phyloP scores from a whole-genome alignment of 495 filamentous ascomycete genomes.

The Extremus antarcticus region DNA sequence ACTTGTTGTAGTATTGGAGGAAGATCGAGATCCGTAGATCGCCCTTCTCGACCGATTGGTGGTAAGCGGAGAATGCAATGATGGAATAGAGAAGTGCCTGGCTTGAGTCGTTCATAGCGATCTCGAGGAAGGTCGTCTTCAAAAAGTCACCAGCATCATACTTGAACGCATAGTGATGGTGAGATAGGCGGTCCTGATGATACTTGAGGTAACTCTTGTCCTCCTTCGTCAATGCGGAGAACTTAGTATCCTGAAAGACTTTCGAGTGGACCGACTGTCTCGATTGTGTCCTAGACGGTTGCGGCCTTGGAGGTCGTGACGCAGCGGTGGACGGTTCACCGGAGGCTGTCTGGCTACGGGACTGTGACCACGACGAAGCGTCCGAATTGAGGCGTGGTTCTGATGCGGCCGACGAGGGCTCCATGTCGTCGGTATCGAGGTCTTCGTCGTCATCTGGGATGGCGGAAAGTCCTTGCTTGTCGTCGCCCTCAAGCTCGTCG shows the following conservation, averaged over 20 bases:
- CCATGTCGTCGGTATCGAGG: conserved; percentile 16
- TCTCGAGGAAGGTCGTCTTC: conserved; percentile 53
- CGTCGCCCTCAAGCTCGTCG: conserved; percentile 43
- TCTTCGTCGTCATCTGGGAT: conserved; percentile 59
- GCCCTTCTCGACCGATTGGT: conserved; percentile 52
- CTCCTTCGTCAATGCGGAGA: conserved; percentile 51
- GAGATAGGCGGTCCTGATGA: conserved; percentile 59
- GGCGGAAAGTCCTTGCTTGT: conserved; percentile 42
- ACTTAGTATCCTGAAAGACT: conserved; percentile 10
- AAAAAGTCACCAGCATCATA: conserved; percentile 59
- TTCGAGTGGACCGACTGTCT: conserved; percentile 2
- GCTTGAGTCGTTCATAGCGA: conserved; percentile 60
- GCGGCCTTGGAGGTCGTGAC: conserved; percentile 2
- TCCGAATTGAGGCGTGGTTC: background rate
- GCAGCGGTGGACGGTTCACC: background rate
- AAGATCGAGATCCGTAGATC: conserved; percentile 69
- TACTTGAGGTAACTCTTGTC: conserved; percentile 70
- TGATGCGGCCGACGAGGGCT: conserved; percentile 6
- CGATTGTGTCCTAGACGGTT: conserved; percentile 1
- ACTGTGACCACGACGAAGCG: background rate
- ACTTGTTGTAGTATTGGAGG: conserved; percentile 79
- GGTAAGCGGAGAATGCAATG: conserved; percentile 85
- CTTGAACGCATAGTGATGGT: conserved; percentile 72
- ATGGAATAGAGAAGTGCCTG: conserved; percentile 71
- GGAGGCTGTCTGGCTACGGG: background rate